Base-by-base conservation (phyloP, 169 alveolate species). In the Eimeria mitis region DNA sequence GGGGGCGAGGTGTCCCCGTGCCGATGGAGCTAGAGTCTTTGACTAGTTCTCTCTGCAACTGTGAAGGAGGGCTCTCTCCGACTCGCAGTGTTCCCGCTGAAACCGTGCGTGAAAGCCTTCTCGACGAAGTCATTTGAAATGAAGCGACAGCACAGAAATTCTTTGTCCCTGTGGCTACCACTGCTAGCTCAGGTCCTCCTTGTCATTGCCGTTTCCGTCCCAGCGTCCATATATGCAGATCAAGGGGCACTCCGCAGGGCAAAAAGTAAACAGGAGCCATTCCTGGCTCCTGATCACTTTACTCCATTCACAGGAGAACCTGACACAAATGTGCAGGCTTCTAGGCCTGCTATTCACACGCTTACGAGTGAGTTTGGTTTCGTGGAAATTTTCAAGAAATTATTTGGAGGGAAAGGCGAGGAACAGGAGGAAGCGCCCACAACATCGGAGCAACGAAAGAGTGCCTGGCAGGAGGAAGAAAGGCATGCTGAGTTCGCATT, bases 391-490 rank as follows among this genome's bases (percentile, higher is more conserved):
- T 85, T 85, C 59, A 85, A 61, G 91, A 85, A 85, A 61, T n/a
- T 85, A 54, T 85, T 85, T 40, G 91, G 91, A 11, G 61, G 78
- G 59, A 85, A 19, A 31, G 49, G 42, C 28, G 79, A 85, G 68
- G 78, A 85, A 47, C 63, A 54, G 63, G 91, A 85, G 34, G 89
- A 81, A 81, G 79, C 91, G 40, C 91, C 91, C 34, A 85, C 75
- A 37, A 85, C 91, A 21, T 85, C 91, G 28, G 91, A 85, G 91
- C 91, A 85, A 65, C 61, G 59, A 21, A 59, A 79, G 47, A 61
- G 79, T 54, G 54, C 91, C 40, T 85, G 91, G 91, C 59, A 85
- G 42, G 91, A 85, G 23, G 91, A 85, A 61, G 91, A 85, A 61
- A 54, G 91, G 78, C 91, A 85, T 31, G 61, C 91, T 47, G 91